phyloP scores from a whole-genome alignment of 2,329 filamentous ascomycete species.

The Pyricularia grisea region DNA sequence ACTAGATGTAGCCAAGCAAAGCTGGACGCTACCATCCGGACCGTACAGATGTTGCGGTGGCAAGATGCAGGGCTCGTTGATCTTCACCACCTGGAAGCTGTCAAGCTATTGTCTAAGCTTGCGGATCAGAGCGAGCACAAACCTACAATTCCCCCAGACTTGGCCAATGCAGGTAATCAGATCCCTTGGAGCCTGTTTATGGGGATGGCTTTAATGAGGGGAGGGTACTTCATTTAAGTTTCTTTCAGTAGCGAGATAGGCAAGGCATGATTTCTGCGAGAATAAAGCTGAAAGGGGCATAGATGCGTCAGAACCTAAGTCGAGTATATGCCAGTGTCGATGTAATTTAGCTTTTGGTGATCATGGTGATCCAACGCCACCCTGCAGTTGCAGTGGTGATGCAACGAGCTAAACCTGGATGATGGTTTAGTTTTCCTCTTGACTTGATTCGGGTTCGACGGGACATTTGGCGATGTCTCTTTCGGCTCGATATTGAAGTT shows the following conservation, averaged over 20 bases:
- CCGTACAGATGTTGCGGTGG: neutral
- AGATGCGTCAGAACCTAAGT: neutral
- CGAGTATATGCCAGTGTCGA: neutral
- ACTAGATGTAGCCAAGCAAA: neutral
- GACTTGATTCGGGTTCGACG: neutral
- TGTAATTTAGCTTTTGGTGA: neutral
- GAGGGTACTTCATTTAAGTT: neutral
- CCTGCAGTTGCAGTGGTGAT: neutral
- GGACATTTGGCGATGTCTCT: neutral
- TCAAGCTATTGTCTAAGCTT: neutral
- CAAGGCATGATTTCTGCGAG: neutral
- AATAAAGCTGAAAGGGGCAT: neutral
- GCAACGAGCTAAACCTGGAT: neutral
- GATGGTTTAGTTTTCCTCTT: neutral
- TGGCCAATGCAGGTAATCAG: neutral
- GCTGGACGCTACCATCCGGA: neutral
- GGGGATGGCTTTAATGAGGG: neutral
- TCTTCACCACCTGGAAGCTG: neutral
- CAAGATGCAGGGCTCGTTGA: neutral
- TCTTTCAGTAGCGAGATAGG: neutral
- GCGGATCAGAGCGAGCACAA: neutral
- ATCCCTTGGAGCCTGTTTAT: neutral
- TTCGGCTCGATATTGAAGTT: neutral
- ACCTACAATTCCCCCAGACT: neutral
- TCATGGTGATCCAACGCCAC: neutral